phyloP scores from a whole-genome alignment of 768 basidiomycete genomes.

The Pisolithus marmoratus region DNA sequence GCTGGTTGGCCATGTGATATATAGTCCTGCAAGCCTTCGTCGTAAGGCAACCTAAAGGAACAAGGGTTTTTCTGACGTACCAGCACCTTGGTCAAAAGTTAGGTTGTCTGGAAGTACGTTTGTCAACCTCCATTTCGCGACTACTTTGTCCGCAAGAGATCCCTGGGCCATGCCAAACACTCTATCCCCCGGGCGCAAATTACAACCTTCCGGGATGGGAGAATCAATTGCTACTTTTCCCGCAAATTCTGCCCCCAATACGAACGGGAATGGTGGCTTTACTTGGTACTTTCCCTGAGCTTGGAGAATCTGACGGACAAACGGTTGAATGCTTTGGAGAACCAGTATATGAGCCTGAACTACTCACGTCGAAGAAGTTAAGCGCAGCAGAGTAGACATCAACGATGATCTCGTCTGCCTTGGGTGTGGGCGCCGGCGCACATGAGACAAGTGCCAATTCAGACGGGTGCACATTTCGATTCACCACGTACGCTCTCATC shows the following conservation, averaged over 20 bases:
- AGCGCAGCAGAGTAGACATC: constrained; percentile 72
- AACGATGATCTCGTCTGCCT: constrained; percentile 55
- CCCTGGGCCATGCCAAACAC: constrained; percentile 85
- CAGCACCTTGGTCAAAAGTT: constrained; percentile 82
- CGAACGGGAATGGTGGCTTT: constrained; percentile 81
- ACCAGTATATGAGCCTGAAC: constrained; percentile 26
- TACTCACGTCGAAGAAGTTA: constrained; percentile 69
- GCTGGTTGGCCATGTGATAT: constrained; percentile 87
- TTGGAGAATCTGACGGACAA: constrained; percentile 60
- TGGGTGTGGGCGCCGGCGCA: constrained; percentile 51
- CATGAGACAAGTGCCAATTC: constrained; percentile 49
- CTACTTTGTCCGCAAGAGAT: constrained; percentile 72
- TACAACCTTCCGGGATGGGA: constrained; percentile 74
- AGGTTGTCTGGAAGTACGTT: constrained; percentile 69
- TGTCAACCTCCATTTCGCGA: constrained; percentile 44
- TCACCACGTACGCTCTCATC: constrained; percentile 80
- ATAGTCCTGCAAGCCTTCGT: constrained; percentile 47
- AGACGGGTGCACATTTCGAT: constrained; percentile 63
- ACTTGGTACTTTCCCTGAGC: constrained; percentile 85
- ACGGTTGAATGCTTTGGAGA: not conserved
- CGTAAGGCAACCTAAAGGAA: not conserved
- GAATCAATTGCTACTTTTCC: constrained; percentile 67
- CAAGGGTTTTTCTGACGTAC: constrained; percentile 29
- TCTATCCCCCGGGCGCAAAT: constrained; percentile 75
- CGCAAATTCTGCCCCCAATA: constrained; percentile 80